phyloP scores from a whole-genome alignment of 2,329 filamentous ascomycete species.

The Aspergillus niger region DNA sequence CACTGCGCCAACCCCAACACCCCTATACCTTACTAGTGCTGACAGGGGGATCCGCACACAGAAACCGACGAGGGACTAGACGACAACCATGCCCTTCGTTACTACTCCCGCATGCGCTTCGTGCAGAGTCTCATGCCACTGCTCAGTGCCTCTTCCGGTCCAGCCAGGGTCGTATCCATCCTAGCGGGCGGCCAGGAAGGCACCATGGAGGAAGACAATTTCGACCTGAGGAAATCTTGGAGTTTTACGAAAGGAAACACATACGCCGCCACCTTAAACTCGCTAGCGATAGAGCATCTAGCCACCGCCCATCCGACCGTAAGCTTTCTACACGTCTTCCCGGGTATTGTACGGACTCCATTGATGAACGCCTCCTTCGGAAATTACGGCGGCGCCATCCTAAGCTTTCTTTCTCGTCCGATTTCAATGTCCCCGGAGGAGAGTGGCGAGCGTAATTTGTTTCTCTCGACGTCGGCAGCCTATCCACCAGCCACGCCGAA shows the following conservation, averaged over 20 bases:
- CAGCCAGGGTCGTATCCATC: conserved; percentile 60
- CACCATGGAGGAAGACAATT: conserved; percentile 51
- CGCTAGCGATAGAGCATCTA: conserved; percentile 52
- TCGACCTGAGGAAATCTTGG: conserved; percentile 36
- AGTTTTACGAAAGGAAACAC: conserved; percentile 43
- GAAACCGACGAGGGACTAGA: conserved; percentile 62
- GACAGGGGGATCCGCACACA: conserved; percentile 30
- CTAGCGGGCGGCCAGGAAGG: conserved; percentile 57
- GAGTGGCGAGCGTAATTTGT: conserved; percentile 51
- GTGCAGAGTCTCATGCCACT: conserved; percentile 60
- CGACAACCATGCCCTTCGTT: conserved; percentile 53
- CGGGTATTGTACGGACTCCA: conserved; percentile 51
- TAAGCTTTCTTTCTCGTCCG: conserved; percentile 11
- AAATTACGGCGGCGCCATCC: conserved; percentile 32
- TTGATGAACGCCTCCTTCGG: conserved; percentile 32
- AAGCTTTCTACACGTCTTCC: conserved; percentile 53
- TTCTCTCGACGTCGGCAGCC: conserved; percentile 41
- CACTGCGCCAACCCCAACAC: not conserved
- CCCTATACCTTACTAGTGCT: not conserved
- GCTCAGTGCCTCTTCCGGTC: conserved; percentile 48
- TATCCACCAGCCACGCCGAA: conserved; percentile 26
- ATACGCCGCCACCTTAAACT: conserved; percentile 48
- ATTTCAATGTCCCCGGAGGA: conserved; percentile 34
- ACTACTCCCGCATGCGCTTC: conserved; percentile 62
- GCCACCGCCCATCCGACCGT: conserved; percentile 49